phyloP scores from a whole-genome alignment of 768 basidiomycete species.

The Dioszegia crocea region DNA sequence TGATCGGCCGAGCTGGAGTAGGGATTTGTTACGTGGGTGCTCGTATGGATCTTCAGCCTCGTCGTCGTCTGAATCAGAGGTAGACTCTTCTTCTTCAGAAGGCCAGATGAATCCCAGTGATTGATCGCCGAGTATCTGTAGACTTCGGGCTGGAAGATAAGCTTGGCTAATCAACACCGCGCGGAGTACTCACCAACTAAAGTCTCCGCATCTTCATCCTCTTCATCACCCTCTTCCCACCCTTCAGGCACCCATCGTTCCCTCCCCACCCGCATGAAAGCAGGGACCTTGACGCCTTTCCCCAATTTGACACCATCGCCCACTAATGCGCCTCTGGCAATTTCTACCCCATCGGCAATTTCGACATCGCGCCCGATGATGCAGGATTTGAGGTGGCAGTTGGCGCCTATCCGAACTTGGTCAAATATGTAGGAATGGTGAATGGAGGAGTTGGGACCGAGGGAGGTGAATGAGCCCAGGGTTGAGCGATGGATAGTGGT shows the following conservation, averaged over 20 bases:
- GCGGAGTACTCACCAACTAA: constrained; percentile 24
- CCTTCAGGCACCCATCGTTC: constrained; percentile 51
- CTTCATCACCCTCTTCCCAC: constrained; percentile 49
- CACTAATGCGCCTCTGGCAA: constrained; percentile 75
- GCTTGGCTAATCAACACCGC: neutral
- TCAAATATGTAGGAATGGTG: constrained; percentile 79
- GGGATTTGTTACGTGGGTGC: constrained; percentile 44
- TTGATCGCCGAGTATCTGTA: constrained; percentile 58
- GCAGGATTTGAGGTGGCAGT: constrained; percentile 62
- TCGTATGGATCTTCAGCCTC: constrained; percentile 50
- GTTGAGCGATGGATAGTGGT: constrained; percentile 68
- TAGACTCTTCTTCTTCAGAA: constrained; percentile 42
- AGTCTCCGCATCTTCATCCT: constrained; percentile 48
- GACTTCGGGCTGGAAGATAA: neutral
- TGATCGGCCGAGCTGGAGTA: constrained; percentile 45
- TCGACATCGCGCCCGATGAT: constrained; percentile 76
- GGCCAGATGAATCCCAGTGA: constrained; percentile 83
- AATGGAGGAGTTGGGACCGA: constrained; percentile 69
- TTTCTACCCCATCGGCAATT: constrained; percentile 62
- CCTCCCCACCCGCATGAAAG: constrained; percentile 69
- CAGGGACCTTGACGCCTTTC: constrained; percentile 61
- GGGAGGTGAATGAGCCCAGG: constrained; percentile 67
- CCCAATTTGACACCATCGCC: constrained; percentile 78
- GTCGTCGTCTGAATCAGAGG: constrained; percentile 43
- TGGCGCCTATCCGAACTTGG: constrained; percentile 55